A percentile compares a stretch with the other conserved stretches of the same genome.
Evolutionary conservation across 2,329 filamentous ascomycete species (phyloP).

Genomic region (Allantophomopsis cytisporea): DNA sequence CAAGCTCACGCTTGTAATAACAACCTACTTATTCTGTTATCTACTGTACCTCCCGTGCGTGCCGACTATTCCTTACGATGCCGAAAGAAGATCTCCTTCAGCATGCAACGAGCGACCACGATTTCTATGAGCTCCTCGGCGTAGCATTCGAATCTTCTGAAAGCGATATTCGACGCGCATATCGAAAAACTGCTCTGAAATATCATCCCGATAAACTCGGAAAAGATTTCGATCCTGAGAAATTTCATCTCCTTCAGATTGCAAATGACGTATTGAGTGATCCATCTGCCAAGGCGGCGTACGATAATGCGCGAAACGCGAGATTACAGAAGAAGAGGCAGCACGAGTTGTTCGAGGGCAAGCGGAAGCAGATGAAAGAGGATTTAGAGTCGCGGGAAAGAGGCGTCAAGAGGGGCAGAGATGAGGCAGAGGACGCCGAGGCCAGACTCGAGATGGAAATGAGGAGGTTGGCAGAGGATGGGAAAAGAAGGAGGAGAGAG

Average conservation of each 20-base stretch:
- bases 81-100: constrained; percentile 16
- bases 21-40: no score
- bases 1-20: no score
- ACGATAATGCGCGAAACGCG: constrained; percentile 66
- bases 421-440: constrained; percentile 24
- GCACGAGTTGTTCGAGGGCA: constrained; percentile 59
- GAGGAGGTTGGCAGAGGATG: constrained; percentile 35
- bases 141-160: constrained; percentile 3
- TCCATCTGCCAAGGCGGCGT: constrained; percentile 54
- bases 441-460: constrained; percentile 34
- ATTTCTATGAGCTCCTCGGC: constrained; percentile 12
- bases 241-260: constrained; percentile 75
- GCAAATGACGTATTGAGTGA: constrained; percentile 77
- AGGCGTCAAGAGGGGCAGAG: constrained; percentile 38
- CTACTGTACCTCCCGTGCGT: no score
- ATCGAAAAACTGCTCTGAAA: constrained; percentile 73
- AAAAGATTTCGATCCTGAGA: constrained; percentile 58
- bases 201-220: constrained; percentile 90
- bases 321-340: constrained; percentile 56
- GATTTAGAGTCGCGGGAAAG: constrained; percentile 72
- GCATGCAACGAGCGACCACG: constrained; percentile 17
- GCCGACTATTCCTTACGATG: constrained; percentile 7
- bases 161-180: constrained; percentile 22
- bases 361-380: constrained; percentile 66
- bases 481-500: constrained; percentile 32